Base-by-base conservation (phyloP, 1,139 yeast genomes). In the Pichia cactophila region DNA sequence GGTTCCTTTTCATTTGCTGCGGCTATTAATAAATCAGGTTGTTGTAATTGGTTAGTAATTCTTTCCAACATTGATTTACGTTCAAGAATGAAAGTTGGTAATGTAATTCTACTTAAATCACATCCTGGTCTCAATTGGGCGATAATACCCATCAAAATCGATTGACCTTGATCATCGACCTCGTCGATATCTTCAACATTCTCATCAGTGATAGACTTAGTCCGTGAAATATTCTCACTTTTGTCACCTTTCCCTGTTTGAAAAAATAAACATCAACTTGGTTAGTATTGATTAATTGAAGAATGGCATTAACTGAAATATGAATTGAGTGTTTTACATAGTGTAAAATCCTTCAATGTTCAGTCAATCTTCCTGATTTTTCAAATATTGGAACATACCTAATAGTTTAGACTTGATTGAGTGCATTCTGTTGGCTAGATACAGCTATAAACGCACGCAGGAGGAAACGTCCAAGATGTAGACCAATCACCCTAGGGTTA, bases 31-130 rank as follows among this genome's bases (percentile, higher is more conserved):
- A 89, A 69, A 39, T 80, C 79, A 0, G 97, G 97, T 57, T 83
- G 94, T 61, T 83, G 88, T 58, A 90, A 77, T 63, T 82, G 86
- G 66, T 92, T 92, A 11, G 97, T 86, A 56, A 92, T 87, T 63
- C 98, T 80, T 66, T 92, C 98, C 49, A 92, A 72, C 98, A 92
- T 90, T 4, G 96, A 86, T 68, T 90, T 92, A 65, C 95, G 85
- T 67, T 92, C 98, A 48, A 92, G 74, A 49, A 92, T 88, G 61
- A 92, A 92, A 0, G 98, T 92, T 2, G 98, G 98, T 48, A 92
- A 74, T 0, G 98, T 90, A 57, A 92, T 92, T 60, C 89, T 78
- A 0, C 96, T 75, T 54, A 92, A 73, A 63, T 92, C 98, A 55
- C 87, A 82, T 1, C 97, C 97, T 0, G 95, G 96, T 58, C 96